These are phyloP conservation scores for Pontederia crassipes DNA, from an alignment of 176 grass and related monocot species.

Conservation along the genomic window DNA sequence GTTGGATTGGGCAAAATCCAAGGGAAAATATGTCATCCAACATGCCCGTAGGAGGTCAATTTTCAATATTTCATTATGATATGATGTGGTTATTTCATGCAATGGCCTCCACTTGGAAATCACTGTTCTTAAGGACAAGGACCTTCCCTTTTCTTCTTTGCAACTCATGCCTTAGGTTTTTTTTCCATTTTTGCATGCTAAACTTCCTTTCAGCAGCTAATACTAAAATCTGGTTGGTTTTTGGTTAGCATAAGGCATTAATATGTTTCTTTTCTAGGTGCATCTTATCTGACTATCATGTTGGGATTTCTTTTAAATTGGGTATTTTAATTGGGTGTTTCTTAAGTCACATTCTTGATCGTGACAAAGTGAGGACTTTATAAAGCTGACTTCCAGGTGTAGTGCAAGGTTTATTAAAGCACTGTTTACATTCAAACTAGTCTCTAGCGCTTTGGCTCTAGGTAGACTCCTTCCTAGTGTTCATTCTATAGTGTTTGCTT, in stretches of 20 bases:
- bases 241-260: slow-evolving; percentile 37
- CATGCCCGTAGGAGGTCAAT: too few relatives aligned
- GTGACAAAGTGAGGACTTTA: slow-evolving; percentile 68
- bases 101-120: too few relatives aligned
- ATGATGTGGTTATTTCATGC: too few relatives aligned
- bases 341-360: slow-evolving; percentile 84
- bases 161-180: too few relatives aligned
- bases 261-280: slow-evolving; percentile 41
- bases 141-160: too few relatives aligned
- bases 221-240: slow-evolving; percentile 22
- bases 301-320: slow-evolving; percentile 91
- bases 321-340: slow-evolving; percentile 89
- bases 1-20: too few relatives aligned
- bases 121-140: too few relatives aligned
- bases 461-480: slow-evolving; percentile 49
- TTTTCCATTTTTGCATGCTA: too few relatives aligned
- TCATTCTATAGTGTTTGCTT: slow-evolving; percentile 17
- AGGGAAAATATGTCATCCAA: too few relatives aligned
- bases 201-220: slow-evolving; percentile 22
- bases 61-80: too few relatives aligned
- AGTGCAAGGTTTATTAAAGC: slow-evolving; percentile 40
- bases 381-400: slow-evolving; percentile 71
- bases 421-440: slow-evolving; percentile 37
- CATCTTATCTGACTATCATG: slow-evolving; percentile 56
- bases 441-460: slow-evolving; percentile 32